A percentile compares a stretch with the other conserved stretches of the same genome.
Evolutionary conservation across 345 rosid genomes (phyloP).

Genomic region (Turritis glabra): DNA sequence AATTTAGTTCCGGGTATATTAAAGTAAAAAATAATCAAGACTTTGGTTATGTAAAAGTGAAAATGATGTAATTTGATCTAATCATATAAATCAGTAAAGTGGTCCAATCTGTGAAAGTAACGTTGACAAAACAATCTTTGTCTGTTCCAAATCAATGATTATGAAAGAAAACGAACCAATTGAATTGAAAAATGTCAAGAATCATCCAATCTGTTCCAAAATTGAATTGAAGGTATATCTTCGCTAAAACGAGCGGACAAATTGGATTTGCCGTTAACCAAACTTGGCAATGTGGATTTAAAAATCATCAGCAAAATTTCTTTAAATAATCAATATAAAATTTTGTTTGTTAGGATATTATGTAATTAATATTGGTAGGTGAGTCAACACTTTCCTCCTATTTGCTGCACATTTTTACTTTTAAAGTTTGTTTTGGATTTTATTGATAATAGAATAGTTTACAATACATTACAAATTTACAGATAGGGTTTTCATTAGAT

Average conservation of each 20-base stretch:
- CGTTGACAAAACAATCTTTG: constrained; percentile 22
- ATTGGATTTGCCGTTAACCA: background rate
- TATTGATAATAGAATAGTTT: constrained; percentile 21
- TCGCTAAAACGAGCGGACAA: constrained; percentile 4
- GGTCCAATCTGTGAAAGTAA: background rate
- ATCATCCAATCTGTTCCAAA: constrained; percentile 20
- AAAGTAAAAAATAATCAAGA: constrained; percentile 8
- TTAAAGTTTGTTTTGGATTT: background rate
- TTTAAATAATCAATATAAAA: background rate
- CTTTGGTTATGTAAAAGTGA: constrained; percentile 9
- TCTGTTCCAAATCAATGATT: constrained; percentile 22
- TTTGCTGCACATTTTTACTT: constrained; percentile 21
- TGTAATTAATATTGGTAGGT: constrained; percentile 28
- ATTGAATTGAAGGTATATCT: constrained; percentile 1
- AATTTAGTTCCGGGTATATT: background rate
- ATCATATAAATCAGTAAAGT: background rate
- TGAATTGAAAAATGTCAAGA: constrained; percentile 12
- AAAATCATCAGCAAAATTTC: background rate
- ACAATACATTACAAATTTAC: background rate
- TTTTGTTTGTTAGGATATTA: constrained; percentile 9
- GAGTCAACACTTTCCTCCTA: constrained; percentile 34
- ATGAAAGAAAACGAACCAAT: constrained; percentile 9
- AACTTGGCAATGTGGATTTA: constrained; percentile 9
- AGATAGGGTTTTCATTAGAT: background rate
- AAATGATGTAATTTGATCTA: constrained; percentile 19